Evolutionary conservation across 352 stramenopile genomes (phyloP).

Genomic region (Pythium insidiosum): DNA sequence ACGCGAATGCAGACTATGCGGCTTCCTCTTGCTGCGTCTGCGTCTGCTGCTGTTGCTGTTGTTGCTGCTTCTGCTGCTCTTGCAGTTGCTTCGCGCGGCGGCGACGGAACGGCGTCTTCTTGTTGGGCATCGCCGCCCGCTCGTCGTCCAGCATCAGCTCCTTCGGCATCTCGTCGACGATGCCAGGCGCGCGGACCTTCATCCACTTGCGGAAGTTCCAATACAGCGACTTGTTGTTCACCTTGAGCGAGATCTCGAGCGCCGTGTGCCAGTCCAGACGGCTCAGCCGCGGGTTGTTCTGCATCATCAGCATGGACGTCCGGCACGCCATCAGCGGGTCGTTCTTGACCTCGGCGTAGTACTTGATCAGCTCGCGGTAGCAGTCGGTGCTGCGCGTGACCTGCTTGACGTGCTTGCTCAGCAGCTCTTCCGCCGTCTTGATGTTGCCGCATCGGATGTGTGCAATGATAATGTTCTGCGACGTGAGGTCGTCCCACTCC

Average conservation of each 20-base stretch:
- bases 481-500: slow-evolving; percentile 63
- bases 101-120: too few species aligned
- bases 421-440: slow-evolving; percentile 55
- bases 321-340: slow-evolving; percentile 57
- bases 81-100: too few species aligned
- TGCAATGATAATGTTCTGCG: slow-evolving; percentile 54
- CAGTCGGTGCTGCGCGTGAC: slow-evolving; percentile 64
- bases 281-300: slow-evolving; percentile 66
- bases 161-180: slow-evolving; percentile 43
- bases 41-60: slow-evolving; percentile 21
- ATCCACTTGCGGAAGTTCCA: slow-evolving; percentile 88
- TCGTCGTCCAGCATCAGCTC: slow-evolving; percentile 43
- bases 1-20: too few species aligned
- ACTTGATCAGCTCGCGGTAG: slow-evolving; percentile 63
- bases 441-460: slow-evolving; percentile 49
- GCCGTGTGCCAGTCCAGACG: slow-evolving; percentile 75
- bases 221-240: slow-evolving; percentile 61
- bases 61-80: slow-evolving; percentile 10
- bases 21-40: slow-evolving; percentile 18
- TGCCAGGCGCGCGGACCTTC: slow-evolving; percentile 47
- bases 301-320: slow-evolving; percentile 84
- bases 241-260: slow-evolving; percentile 42
- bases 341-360: slow-evolving; percentile 55
- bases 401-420: slow-evolving; percentile 58
- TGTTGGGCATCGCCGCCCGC: neutral